phyloP scores from a whole-genome alignment of 2,329 filamentous ascomycete genomes.

The Colletotrichum lentis region DNA sequence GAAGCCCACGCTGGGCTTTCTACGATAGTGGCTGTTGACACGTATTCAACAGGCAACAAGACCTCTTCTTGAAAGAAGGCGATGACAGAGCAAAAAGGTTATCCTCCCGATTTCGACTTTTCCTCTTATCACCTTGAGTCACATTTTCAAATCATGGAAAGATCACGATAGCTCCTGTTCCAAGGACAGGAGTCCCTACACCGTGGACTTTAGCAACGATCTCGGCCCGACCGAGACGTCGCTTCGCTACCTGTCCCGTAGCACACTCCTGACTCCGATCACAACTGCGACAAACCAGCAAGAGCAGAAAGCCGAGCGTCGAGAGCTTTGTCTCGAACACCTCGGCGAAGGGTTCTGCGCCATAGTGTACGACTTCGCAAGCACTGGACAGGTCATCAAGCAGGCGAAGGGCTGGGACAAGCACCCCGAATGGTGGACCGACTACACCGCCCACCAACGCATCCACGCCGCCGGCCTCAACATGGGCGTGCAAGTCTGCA shows the following conservation, averaged over 20 bases:
- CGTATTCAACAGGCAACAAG: no score
- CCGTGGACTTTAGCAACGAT: background rate
- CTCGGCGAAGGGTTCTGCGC: slow-evolving; percentile 2
- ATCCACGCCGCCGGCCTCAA: background rate
- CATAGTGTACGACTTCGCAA: background rate
- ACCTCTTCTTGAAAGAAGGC: no score
- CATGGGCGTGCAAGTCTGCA: background rate
- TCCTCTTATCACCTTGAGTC: no score
- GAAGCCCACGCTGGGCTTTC: no score
- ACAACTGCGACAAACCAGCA: background rate
- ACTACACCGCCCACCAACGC: background rate
- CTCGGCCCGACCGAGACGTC: background rate
- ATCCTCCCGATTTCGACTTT: no score
- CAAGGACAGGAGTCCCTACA: background rate
- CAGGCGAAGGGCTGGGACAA: background rate
- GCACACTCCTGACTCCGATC: background rate
- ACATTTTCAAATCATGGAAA: no score
- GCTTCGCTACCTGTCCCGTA: background rate
- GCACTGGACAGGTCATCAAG: background rate
- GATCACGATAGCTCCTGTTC: no score
- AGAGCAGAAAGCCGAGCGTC: background rate
- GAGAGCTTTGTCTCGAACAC: background rate
- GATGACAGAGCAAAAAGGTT: no score
- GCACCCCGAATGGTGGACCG: background rate
- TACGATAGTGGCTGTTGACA: no score